Evolutionary conservation across 2,329 filamentous ascomycete species (phyloP).

Genomic region (Aspergillus ochraceus): DNA sequence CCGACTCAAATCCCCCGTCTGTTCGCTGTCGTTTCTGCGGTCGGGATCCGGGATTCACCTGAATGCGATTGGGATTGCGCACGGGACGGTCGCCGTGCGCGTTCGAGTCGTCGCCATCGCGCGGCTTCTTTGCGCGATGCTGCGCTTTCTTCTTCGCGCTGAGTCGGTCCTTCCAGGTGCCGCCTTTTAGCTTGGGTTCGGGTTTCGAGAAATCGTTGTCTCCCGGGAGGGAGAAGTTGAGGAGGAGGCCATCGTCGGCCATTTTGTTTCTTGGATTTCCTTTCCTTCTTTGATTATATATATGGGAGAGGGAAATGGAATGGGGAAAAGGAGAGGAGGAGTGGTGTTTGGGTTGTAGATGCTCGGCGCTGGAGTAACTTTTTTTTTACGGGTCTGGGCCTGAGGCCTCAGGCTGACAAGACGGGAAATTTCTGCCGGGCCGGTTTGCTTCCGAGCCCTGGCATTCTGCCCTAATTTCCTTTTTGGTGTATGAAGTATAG

Average conservation of each 20-base stretch:
- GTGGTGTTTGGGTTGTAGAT: not conserved
- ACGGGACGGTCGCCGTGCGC: slow-evolving; percentile 4
- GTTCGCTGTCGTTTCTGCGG: slow-evolving; percentile 44
- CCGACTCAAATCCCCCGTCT: slow-evolving; percentile 30
- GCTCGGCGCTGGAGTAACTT: not conserved
- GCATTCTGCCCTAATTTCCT: slow-evolving; percentile 33
- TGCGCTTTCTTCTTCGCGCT: slow-evolving; percentile 70
- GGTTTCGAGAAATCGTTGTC: slow-evolving; percentile 64
- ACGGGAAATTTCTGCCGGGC: slow-evolving; percentile 37
- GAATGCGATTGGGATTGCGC: slow-evolving; percentile 37
- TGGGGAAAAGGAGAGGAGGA: not conserved
- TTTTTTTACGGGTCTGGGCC: slow-evolving; percentile 1
- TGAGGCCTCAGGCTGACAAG: slow-evolving; percentile 8
- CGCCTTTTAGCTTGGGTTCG: slow-evolving; percentile 72
- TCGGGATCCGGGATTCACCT: slow-evolving; percentile 27
- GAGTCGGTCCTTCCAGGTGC: slow-evolving; percentile 87
- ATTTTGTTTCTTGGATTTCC: slow-evolving; percentile 49
- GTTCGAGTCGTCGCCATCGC: slow-evolving; percentile 9
- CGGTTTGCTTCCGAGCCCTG: slow-evolving; percentile 29
- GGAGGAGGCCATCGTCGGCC: slow-evolving; percentile 91
- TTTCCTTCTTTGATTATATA: too few relatives aligned
- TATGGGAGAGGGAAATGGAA: not conserved
- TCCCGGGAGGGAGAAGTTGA: slow-evolving; percentile 77
- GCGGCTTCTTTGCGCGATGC: slow-evolving; percentile 46
- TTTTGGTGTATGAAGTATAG: slow-evolving; percentile 5